Evolutionary conservation across 306 rosid genomes (phyloP).

Genomic region (Rosa chinensis): DNA sequence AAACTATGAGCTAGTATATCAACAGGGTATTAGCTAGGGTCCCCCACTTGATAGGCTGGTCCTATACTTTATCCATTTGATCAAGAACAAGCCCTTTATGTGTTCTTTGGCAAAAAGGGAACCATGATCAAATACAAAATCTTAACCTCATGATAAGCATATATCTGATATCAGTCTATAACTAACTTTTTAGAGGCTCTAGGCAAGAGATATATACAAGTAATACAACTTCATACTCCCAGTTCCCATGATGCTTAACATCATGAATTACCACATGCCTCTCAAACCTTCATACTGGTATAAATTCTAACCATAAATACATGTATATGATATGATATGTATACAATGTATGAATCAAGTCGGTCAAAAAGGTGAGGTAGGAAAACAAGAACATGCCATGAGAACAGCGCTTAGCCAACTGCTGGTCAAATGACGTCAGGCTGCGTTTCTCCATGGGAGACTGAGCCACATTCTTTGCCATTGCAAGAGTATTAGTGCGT

Average conservation of each 20-base stretch:
- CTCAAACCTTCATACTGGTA: background rate
- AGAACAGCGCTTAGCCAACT: conserved; percentile 81
- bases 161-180: background rate
- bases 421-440: conserved; percentile 66
- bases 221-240: background rate
- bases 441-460: conserved; percentile 53
- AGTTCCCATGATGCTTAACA: conserved; percentile 14
- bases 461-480: conserved; percentile 62
- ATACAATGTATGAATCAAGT: background rate
- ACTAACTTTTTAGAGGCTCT: background rate
- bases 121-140: conserved; percentile 28
- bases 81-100: conserved; percentile 15
- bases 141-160: conserved; percentile 23
- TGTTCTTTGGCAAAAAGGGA: background rate
- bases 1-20: background rate
- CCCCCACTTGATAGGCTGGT: background rate
- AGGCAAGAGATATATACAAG: background rate
- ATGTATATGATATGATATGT: background rate
- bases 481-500: conserved; percentile 20
- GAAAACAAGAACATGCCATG: conserved; percentile 42
- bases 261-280: conserved; percentile 19
- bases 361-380: conserved; percentile 6
- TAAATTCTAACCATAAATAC: background rate
- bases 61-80: conserved; percentile 10
- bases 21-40: background rate